Percentiles rank a stretch among this genome's conserved stretches.
These are phyloP conservation scores for Heliamphora exappendiculata DNA, from an alignment of 148 eudicot species.

Conservation along the genomic window DNA sequence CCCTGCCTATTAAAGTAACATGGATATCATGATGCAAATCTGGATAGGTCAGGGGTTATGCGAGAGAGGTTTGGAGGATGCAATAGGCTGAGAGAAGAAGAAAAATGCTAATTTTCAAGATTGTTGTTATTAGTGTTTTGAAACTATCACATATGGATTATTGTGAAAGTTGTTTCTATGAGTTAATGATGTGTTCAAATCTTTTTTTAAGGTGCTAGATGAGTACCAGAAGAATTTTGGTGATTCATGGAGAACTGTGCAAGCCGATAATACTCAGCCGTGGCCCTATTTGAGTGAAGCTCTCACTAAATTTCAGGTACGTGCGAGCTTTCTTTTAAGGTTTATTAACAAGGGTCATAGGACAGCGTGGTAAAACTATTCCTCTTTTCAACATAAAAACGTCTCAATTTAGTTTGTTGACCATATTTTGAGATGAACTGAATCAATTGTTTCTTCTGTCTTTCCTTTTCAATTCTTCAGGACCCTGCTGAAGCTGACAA, in stretches of 20 bases:
- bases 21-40: too few relatives aligned
- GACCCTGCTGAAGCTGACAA: slow-evolving; percentile 97
- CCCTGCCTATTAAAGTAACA: too few relatives aligned
- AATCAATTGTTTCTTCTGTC: neutral
- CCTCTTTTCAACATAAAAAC: neutral
- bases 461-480: slow-evolving; percentile 28
- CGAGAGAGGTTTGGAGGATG: too few relatives aligned
- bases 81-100: too few relatives aligned
- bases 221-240: slow-evolving; percentile 86
- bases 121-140: too few relatives aligned
- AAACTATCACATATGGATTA: too few relatives aligned
- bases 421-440: neutral
- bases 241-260: slow-evolving; percentile 69
- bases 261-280: slow-evolving; percentile 57
- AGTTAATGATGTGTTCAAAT: neutral
- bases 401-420: slow-evolving; percentile 5
- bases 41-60: too few relatives aligned
- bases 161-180: neutral
- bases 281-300: slow-evolving; percentile 91
- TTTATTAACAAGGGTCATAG: too few relatives aligned
- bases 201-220: slow-evolving; percentile 56
- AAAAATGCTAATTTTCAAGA: too few relatives aligned
- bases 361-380: neutral
- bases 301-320: slow-evolving; percentile 75
- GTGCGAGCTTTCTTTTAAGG: neutral